Evolutionary conservation across 495 filamentous ascomycete species (phyloP), one percentile per base, ranked within the genome.

Genomic region (Endocarpon pusillum): DNA sequence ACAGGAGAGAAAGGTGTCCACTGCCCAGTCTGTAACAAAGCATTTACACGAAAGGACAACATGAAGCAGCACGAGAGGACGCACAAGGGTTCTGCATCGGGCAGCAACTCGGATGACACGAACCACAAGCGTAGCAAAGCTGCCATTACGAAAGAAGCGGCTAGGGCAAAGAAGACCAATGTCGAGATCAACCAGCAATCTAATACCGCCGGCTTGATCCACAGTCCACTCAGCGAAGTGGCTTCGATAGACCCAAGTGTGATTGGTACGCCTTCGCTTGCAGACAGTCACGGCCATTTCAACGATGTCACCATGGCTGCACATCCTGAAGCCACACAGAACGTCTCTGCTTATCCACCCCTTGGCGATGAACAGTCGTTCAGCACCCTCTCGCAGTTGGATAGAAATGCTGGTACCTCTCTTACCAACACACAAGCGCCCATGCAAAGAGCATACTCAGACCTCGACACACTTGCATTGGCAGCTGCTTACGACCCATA

Each of bases 31-130:
- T 96, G 87, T 61, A 69, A 76, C 52, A 94, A 94, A 57, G 82
- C 82, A 31, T 96, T 96, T 48, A 94, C 89, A 3, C 75, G 87
- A 28, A 84, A 89, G 47, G 87, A 96, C 58, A 96, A 96, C 57
- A 94, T 94, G 81, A 94, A 94, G 63, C 87, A 96, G 46, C 87
- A 96, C 47, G 75, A 83, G 34, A 73, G 86, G 32, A 96, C 89
- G 1, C 87, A 96, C 53, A 74, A 62, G 28, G 28, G 28, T 15
- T 31, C 28, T 4, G 14, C 28, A 15, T n/a, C 19, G 7, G 19
- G 28, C 28, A 17, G 14, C 19, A 31, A 17, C 28, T 31, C 28
- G 4, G 28, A 31, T 14, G 28, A 31, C 28, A 6, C 5, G 5
- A n/a, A n/a, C n/a, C n/a, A n/a, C n/a, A 31, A 31, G 12, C 14